A percentile compares a stretch with the other conserved stretches of the same genome.
These are phyloP conservation scores for Verticillium albo-atrum DNA, from an alignment of 2,329 filamentous ascomycete genomes.

Conservation along the genomic window DNA sequence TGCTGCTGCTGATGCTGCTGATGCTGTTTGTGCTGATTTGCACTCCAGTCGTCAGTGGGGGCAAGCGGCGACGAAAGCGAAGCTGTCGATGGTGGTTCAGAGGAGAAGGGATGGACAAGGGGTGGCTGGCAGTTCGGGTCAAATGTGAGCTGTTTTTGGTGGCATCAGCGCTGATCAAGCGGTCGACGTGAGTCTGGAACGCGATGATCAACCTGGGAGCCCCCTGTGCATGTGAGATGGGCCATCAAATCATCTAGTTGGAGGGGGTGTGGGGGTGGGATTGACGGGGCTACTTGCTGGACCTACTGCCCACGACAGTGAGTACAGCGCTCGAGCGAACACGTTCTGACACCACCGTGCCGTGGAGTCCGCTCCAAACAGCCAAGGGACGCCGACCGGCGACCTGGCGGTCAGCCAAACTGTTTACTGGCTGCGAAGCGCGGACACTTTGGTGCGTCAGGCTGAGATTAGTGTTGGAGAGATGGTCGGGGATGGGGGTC, in stretches of 20 bases:
- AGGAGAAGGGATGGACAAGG: neutral
- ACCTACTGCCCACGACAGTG: too few species aligned
- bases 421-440: neutral
- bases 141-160: neutral
- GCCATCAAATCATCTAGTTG: neutral
- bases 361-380: neutral
- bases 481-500: neutral
- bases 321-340: neutral
- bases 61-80: neutral
- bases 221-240: neutral
- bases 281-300: neutral
- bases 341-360: neutral
- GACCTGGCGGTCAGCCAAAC: neutral
- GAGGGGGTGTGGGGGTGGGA: neutral
- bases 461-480: neutral
- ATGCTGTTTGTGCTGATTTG: too few species aligned
- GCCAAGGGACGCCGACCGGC: neutral
- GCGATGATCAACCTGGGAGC: neutral
- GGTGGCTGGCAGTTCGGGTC: neutral
- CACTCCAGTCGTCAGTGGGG: neutral
- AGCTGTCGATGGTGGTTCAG: neutral
- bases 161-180: neutral
- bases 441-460: neutral
- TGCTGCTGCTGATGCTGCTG: too few species aligned
- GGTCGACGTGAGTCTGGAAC: neutral